Conservation (phyloP, 2,329 filamentous ascomycete species). For the Neocatenulostroma microsporum region DNA sequence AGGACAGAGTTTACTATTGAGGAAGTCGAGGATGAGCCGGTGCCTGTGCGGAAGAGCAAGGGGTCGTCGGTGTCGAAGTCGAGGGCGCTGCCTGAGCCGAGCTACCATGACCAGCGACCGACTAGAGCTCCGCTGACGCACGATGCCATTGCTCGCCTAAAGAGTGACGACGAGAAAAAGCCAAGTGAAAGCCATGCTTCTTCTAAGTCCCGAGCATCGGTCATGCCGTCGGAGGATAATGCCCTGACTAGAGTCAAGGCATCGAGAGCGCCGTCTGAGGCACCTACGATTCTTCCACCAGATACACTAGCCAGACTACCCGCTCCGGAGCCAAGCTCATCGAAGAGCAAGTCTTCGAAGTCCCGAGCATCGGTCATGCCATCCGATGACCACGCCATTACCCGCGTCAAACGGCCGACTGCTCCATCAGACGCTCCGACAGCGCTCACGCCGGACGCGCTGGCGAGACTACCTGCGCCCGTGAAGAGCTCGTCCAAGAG, state of each 20-base stretch:
- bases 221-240: no score
- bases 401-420: background rate
- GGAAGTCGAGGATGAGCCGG: background rate
- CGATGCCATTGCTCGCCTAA: background rate
- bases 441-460: background rate
- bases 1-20: constrained; percentile 1
- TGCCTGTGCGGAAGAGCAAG: background rate
- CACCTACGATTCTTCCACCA: no score
- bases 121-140: background rate
- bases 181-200: background rate
- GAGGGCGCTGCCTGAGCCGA: no score
- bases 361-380: background rate
- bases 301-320: no score
- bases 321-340: background rate
- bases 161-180: background rate
- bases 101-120: no score
- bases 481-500: background rate
- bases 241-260: no score
- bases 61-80: no score
- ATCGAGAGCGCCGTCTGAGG: no score
- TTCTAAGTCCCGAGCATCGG: no score
- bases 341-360: background rate
- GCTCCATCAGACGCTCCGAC: background rate
- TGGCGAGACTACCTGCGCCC: background rate
- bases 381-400: background rate